phyloP scores from a whole-genome alignment of 495 filamentous ascomycete species.

The Podospora fimiseda region DNA sequence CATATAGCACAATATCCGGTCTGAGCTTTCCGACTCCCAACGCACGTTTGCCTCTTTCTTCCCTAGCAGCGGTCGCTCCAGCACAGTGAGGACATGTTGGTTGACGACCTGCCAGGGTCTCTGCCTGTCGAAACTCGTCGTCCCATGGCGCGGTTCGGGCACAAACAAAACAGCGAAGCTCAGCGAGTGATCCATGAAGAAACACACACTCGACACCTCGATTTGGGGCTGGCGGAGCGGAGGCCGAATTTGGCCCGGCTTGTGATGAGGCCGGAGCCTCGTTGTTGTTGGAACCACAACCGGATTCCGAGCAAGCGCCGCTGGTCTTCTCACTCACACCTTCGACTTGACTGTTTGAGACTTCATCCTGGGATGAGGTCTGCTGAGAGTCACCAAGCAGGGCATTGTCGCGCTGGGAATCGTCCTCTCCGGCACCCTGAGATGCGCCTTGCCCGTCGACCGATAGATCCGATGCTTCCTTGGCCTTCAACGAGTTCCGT shows the following conservation, averaged over 20 bases:
- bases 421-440: conserved; percentile 1
- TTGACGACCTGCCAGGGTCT: conserved; percentile 50
- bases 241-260: not conserved
- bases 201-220: conserved; percentile 57
- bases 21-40: conserved; percentile 55
- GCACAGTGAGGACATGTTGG: conserved; percentile 58
- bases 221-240: conserved; percentile 23
- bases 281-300: not conserved
- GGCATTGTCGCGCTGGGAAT: not conserved
- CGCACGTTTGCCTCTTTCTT: conserved; percentile 55
- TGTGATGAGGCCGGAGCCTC: not conserved
- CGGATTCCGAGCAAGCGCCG: not conserved
- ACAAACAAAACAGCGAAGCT: conserved; percentile 58
- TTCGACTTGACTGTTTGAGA: not conserved
- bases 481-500: conserved; percentile 10
- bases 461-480: conserved; percentile 21
- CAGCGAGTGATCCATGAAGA: conserved; percentile 57
- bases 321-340: not conserved
- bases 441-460: conserved; percentile 23
- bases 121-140: conserved; percentile 38
- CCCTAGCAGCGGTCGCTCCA: conserved; percentile 47
- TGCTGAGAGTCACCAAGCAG: not conserved
- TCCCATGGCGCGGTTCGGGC: conserved; percentile 55
- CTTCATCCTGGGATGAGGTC: not conserved
- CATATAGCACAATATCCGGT: conserved; percentile 67